These are phyloP conservation scores for Pestalotiopsis sp. DNA, from an alignment of 2,329 filamentous ascomycete genomes.

Conservation along the genomic window DNA sequence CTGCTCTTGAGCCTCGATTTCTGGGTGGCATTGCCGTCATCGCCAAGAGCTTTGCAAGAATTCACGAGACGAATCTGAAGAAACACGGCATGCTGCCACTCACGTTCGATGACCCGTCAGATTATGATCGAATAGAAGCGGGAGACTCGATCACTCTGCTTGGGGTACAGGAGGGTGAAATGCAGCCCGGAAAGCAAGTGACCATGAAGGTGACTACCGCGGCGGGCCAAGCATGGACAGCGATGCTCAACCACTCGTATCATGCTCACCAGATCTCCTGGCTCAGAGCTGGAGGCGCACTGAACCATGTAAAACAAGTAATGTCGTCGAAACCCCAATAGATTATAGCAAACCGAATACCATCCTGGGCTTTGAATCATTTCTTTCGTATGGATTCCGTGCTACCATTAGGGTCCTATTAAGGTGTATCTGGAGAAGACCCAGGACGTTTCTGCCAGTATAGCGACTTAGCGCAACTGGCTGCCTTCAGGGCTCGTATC, in stretches of 20 bases:
- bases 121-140: constrained; percentile 96
- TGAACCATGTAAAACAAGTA: constrained; percentile 60
- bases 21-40: constrained; percentile 97
- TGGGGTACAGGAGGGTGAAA: constrained; percentile 84
- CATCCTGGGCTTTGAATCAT: no score
- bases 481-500: no score
- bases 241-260: constrained; percentile 92
- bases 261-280: constrained; percentile 97
- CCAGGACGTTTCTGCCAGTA: no score
- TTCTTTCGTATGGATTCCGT: no score
- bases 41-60: constrained; percentile 93
- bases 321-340: not conserved
- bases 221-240: constrained; percentile 77
- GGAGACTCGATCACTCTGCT: constrained; percentile 75
- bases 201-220: constrained; percentile 91
- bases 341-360: not conserved
- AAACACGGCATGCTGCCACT: constrained; percentile 99
- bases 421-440: no score
- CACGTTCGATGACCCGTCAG: constrained; percentile 90
- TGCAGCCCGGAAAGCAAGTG: constrained; percentile 90
- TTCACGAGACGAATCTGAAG: constrained; percentile 99
- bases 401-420: no score
- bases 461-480: no score
- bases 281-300: constrained; percentile 97
- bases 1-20: constrained; percentile 95